These are phyloP conservation scores for Phylloporus scabripes DNA, from an alignment of 768 basidiomycete species.

Conservation along the genomic window DNA sequence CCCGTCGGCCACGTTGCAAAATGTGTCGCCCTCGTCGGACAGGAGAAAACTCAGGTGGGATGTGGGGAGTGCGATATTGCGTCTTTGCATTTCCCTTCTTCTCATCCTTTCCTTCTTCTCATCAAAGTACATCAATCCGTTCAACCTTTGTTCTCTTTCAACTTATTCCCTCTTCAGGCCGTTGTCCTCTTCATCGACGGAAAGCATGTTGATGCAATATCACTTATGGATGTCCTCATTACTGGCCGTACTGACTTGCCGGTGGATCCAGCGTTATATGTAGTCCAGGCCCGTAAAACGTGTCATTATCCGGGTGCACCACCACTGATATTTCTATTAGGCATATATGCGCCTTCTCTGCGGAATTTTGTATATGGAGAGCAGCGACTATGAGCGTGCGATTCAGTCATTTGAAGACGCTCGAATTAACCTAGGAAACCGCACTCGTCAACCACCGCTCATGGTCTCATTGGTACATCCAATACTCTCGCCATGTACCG, in stretches of 20 bases:
- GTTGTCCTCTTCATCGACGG: conserved; percentile 4
- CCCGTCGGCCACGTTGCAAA: background rate
- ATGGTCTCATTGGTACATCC: background rate
- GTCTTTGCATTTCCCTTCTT: no score
- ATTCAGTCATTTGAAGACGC: background rate
- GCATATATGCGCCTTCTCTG: background rate
- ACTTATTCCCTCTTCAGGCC: background rate
- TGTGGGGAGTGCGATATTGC: no score
- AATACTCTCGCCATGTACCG: background rate
- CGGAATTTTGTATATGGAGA: background rate
- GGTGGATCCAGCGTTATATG: background rate
- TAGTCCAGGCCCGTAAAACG: background rate
- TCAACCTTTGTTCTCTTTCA: background rate
- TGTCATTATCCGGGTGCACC: no score
- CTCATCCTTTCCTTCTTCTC: background rate
- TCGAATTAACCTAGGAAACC: background rate
- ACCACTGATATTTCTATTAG: background rate
- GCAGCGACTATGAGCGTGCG: background rate
- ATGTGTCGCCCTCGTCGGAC: background rate
- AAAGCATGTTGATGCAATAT: conserved; percentile 1
- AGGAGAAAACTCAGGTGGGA: background rate
- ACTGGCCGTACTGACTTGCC: no score
- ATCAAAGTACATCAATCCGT: background rate
- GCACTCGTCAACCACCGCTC: background rate
- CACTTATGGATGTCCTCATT: conserved; percentile 1